Conservation (phyloP, 108 stramenopile species). For the Conticribra guillardii region DNA sequence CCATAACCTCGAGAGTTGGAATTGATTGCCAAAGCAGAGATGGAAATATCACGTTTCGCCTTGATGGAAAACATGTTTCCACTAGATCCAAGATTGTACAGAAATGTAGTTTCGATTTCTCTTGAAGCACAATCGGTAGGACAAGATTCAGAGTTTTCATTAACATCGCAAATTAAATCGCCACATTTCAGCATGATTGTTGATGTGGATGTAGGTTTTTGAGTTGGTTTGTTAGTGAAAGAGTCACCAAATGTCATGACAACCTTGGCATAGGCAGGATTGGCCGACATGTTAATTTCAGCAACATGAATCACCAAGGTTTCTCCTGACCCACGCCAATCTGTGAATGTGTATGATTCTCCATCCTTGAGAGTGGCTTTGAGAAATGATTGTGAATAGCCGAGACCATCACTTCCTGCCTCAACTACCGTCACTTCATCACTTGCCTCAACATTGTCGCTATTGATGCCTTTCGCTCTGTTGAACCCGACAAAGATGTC, state of each 20-base stretch:
- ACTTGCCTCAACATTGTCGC: constrained; percentile 3
- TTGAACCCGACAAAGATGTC: constrained; percentile 45
- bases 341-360: constrained; percentile 2
- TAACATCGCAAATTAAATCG: constrained; percentile 1
- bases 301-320: constrained; percentile 8
- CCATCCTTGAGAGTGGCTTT: constrained; percentile 9
- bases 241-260: constrained; percentile 8
- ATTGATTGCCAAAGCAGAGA: constrained; percentile 21
- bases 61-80: constrained; percentile 24
- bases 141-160: constrained; percentile 6
- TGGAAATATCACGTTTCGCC: constrained; percentile 12
- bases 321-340: constrained; percentile 24
- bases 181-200: not conserved
- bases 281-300: constrained; percentile 10
- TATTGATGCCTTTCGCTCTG: constrained; percentile 30
- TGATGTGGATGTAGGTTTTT: not conserved
- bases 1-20: constrained; percentile 20
- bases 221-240: constrained; percentile 3
- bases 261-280: constrained; percentile 22
- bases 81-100: constrained; percentile 20
- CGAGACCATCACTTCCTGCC: constrained; percentile 23
- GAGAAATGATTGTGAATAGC: constrained; percentile 33
- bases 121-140: constrained; percentile 18
- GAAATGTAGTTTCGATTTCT: constrained; percentile 20
- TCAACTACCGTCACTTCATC: constrained; percentile 31